Evolutionary conservation across 2,329 filamentous ascomycete genomes (phyloP).

Genomic region (Keithomyces neogunnii): DNA sequence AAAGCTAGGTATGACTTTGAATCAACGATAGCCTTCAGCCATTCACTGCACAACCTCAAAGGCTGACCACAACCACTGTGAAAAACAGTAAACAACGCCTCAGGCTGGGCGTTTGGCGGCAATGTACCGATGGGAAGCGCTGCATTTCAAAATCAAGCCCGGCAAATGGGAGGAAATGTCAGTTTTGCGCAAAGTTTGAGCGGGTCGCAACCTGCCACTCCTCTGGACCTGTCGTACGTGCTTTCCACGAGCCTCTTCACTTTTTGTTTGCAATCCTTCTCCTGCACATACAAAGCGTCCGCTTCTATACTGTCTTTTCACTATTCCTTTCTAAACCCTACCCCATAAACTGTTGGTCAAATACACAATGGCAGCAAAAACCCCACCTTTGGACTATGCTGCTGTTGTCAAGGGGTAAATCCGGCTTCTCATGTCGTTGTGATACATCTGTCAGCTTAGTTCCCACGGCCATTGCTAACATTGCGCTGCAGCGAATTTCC

Average conservation of each 20-base stretch:
- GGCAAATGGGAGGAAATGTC: conserved; percentile 49
- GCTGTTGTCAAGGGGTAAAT: conserved; percentile 23
- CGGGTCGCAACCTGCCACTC: conserved; percentile 53
- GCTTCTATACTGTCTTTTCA: background rate
- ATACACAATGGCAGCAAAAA: background rate
- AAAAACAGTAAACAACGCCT: conserved; percentile 37
- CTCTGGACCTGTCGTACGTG: conserved; percentile 58
- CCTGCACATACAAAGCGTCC: background rate
- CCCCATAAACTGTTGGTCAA: background rate
- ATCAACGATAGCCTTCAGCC: background rate
- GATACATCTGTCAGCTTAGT: background rate
- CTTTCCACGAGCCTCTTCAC: conserved; percentile 5
- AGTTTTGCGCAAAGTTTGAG: conserved; percentile 60
- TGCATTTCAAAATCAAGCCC: conserved; percentile 42
- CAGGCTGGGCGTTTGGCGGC: conserved; percentile 55
- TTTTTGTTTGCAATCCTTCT: background rate
- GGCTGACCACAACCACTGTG: background rate
- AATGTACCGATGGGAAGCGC: conserved; percentile 52
- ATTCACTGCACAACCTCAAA: background rate
- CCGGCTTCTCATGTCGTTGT: background rate
- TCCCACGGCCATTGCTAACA: background rate
- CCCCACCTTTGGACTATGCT: conserved; percentile 17
- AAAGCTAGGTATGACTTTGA: conserved; percentile 44
- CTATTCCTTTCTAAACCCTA: background rate
- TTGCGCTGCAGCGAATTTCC: conserved; percentile 49